Evolutionary conservation across 2,329 filamentous ascomycete species (phyloP).

Genomic region (Stagonosporopsis chrysanthemi): DNA sequence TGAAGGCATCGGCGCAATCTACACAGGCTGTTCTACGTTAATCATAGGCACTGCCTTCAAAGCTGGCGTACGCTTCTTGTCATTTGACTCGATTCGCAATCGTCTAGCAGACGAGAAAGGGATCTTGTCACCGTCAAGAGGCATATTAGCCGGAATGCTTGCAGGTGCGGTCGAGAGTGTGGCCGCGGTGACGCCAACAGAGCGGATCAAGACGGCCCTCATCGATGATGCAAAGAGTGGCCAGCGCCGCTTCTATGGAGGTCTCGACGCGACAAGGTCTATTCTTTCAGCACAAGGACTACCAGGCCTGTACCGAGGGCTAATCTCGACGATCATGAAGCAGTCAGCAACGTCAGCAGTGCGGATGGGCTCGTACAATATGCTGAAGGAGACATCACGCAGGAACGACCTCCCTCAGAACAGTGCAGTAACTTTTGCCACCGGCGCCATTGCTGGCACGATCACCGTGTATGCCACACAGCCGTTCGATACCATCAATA

Average conservation of each 20-base stretch:
- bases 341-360: slow-evolving; percentile 59
- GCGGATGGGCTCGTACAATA: slow-evolving; percentile 60
- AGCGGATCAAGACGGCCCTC: slow-evolving; percentile 45
- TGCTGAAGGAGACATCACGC: slow-evolving; percentile 50
- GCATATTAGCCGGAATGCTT: slow-evolving; percentile 39
- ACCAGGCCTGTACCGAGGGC: slow-evolving; percentile 55
- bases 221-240: slow-evolving; percentile 42
- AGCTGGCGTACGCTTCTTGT: slow-evolving; percentile 42
- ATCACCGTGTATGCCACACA: slow-evolving; percentile 54
- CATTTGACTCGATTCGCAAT: slow-evolving; percentile 42
- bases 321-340: slow-evolving; percentile 58
- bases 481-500: slow-evolving; percentile 56
- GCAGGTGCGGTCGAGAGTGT: slow-evolving; percentile 40
- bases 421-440: slow-evolving; percentile 38
- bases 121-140: slow-evolving; percentile 32
- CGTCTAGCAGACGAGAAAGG: slow-evolving; percentile 40
- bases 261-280: slow-evolving; percentile 32
- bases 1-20: slow-evolving; percentile 41
- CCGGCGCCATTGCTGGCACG: slow-evolving; percentile 40
- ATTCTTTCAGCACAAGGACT: slow-evolving; percentile 51
- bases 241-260: slow-evolving; percentile 29
- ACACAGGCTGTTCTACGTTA: slow-evolving; percentile 42
- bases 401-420: slow-evolving; percentile 32
- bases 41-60: slow-evolving; percentile 44
- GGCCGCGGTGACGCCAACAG: slow-evolving; percentile 43